Base-by-base conservation (phyloP, 139 green algal genomes). In the Limnomonas spitsbergensis region DNA sequence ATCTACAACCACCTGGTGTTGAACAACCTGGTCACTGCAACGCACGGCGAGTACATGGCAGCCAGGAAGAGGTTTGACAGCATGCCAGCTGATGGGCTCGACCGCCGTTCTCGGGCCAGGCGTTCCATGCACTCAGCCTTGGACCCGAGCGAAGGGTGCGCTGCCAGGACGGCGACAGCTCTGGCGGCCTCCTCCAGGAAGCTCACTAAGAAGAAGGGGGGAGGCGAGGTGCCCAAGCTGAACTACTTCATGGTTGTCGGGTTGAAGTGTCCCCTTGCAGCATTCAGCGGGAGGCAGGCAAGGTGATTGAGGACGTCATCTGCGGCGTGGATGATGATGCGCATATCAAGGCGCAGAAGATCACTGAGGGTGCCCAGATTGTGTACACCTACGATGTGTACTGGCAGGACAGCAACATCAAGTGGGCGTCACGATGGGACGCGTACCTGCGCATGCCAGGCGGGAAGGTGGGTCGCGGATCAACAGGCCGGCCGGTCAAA, bases 1-100 rank as follows among this genome's bases (percentile, higher is more conserved):
- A 85, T 98, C 40, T 94, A 95, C 90, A 98, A 98, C 84, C 94
- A 98, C 83, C 88, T 97, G 32, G 90, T 93, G 83, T 98, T 98
- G 87, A 98, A 94, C 83, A 87, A 98, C 3, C 87, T 97, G 40
- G 87, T 97, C 29, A 47, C 38, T 9, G 4, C 4, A 38, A 93
- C 92, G 14, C 90, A 95, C 70, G 92, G 90, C 2, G 89, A 97
- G 83, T 97, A 88, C 85, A 88, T 70, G 2, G 78, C 77, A 9
- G 83, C 83, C 1, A 73, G 71, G 24, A 42, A 66, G 2, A 72
- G 36, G 40, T 85, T 75, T 53, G 70, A 80, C 53, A 80, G 69
- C 47, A 72, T 31, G 66, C 6, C 26, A 34, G 27, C 66, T 72
- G 29, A 34, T 38, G 29, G n/a, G 7, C 66, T 72, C 29, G 66